Percentiles rank a stretch among this genome's conserved stretches.
Evolutionary conservation across 1,139 yeast genomes (phyloP).

Genomic region (Scheffersomyces stambukii): DNA sequence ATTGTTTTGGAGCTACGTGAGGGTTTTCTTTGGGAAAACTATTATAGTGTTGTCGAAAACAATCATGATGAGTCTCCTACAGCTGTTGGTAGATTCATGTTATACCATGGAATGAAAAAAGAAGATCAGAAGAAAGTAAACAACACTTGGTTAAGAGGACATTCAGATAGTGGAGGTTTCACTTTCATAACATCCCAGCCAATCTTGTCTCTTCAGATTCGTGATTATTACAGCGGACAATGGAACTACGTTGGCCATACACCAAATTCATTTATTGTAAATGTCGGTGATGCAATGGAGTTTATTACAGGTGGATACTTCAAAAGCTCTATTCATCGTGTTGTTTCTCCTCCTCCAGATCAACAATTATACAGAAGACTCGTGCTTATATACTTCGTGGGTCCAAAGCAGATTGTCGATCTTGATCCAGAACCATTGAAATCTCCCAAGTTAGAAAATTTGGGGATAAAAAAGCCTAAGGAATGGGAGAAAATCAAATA

Average conservation of each 20-base stretch:
- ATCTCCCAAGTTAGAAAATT: constrained; percentile 30
- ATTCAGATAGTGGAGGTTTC: constrained; percentile 46
- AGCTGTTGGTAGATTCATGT: constrained; percentile 32
- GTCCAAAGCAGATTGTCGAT: constrained; percentile 21
- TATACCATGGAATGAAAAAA: constrained; percentile 23
- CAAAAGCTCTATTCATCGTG: constrained; percentile 45
- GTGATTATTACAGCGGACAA: constrained; percentile 41
- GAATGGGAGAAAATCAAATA: constrained; percentile 35
- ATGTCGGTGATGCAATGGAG: constrained; percentile 47
- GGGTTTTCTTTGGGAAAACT: constrained; percentile 28
- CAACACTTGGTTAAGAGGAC: constrained; percentile 47
- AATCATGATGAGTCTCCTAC: constrained; percentile 24
- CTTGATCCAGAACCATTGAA: constrained; percentile 38
- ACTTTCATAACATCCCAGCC: constrained; percentile 45
- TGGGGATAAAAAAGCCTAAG: constrained; percentile 28
- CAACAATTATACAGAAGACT: constrained; percentile 35
- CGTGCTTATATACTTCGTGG: constrained; percentile 38
- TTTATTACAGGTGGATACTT: constrained; percentile 48
- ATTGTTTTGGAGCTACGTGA: constrained; percentile 29
- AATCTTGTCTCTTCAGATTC: constrained; percentile 45
- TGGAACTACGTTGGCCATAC: constrained; percentile 48
- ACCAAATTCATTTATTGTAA: constrained; percentile 43
- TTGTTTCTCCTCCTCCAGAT: constrained; percentile 42
- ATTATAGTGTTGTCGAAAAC: constrained; percentile 20
- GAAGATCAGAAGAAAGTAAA: constrained; percentile 23